These are phyloP conservation scores for Penicillium lividum DNA, from an alignment of 495 filamentous ascomycete genomes.

Conservation along the genomic window DNA sequence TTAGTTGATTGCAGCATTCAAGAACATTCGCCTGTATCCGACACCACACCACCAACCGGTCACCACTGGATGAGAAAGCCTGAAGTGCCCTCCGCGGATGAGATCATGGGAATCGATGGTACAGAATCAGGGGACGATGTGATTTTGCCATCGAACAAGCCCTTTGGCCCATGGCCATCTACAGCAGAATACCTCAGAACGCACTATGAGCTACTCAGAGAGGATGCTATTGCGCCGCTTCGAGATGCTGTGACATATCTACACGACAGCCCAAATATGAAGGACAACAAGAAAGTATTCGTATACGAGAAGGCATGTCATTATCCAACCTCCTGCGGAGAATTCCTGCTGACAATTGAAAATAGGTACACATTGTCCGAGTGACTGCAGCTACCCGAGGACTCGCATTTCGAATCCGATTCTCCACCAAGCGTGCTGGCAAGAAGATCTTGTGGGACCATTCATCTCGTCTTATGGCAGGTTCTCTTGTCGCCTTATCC, in stretches of 20 bases:
- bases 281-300: slow-evolving; percentile 56
- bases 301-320: slow-evolving; percentile 71
- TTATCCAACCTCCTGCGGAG: no score
- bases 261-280: slow-evolving; percentile 43
- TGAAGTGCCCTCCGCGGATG: slow-evolving; percentile 46
- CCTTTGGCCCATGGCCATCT: slow-evolving; percentile 46
- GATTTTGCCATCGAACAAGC: slow-evolving; percentile 37
- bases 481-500: slow-evolving; percentile 70
- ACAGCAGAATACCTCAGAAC: slow-evolving; percentile 58
- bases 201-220: slow-evolving; percentile 67
- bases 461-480: slow-evolving; percentile 69
- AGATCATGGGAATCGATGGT: slow-evolving; percentile 40
- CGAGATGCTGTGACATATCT: slow-evolving; percentile 57
- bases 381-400: slow-evolving; percentile 64
- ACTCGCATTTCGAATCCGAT: slow-evolving; percentile 65
- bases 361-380: slow-evolving; percentile 65
- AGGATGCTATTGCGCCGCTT: slow-evolving; percentile 61
- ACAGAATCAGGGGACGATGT: slow-evolving; percentile 22
- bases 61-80: slow-evolving; percentile 18
- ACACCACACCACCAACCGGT: neutral
- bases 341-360: neutral
- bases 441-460: slow-evolving; percentile 78
- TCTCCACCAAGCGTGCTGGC: slow-evolving; percentile 65
- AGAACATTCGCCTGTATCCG: neutral
- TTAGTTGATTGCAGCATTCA: neutral